Base-by-base conservation (phyloP, 768 basidiomycete species). In the Paxillus rubicundulus region DNA sequence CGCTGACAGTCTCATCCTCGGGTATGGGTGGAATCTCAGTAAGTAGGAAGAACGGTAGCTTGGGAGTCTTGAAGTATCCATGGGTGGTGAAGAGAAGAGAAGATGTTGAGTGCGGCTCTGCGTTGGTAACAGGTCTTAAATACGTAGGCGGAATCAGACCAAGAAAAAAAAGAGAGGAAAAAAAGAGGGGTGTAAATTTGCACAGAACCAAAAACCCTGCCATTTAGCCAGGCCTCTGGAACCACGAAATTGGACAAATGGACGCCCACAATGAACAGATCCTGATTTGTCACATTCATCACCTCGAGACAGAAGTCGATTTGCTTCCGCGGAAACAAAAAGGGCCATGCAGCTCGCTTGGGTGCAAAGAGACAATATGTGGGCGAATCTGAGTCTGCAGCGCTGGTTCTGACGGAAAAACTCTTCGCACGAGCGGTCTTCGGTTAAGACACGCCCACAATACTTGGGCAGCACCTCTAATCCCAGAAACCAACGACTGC, bases 21-120 rank as follows among this genome's bases (percentile, higher is more conserved):
- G 54, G 37, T 57, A 57, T n/a, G 56, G 56, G 14, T 57, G 56
- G 21, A 45, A 57, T 7, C 56, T 41, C 6, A 50, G 36, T 30
- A 57, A n/a, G 17, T 57, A 36, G 2, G 56, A 57, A 2, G 49
- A 44, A 14, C 54, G 44, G 36, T 55, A 55, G 20, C 32, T 47
- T 1, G 56, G 56, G 9, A 57, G 39, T 4, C 48, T 52, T 34
- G 44, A 24, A 9, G 40, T 33, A 18, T 43, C 38, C 17, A 18
- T 55, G 12, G 30, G 28, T 28, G 7, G 38, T 18, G 8, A 42
- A 50, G 24, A 54, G 44, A 54, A 33, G 37, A 27, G 28, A 33
- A 33, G 12, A 13, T 13, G 43, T 36, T 24, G 37, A 17, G 17
- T 30, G 21, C 14, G 44, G 8, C 21, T 32, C 34, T 33, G 33